Evolutionary conservation across 306 rosid species (phyloP), one percentile per base, ranked within the genome.

Genomic region (Aeschynomene evenia): DNA sequence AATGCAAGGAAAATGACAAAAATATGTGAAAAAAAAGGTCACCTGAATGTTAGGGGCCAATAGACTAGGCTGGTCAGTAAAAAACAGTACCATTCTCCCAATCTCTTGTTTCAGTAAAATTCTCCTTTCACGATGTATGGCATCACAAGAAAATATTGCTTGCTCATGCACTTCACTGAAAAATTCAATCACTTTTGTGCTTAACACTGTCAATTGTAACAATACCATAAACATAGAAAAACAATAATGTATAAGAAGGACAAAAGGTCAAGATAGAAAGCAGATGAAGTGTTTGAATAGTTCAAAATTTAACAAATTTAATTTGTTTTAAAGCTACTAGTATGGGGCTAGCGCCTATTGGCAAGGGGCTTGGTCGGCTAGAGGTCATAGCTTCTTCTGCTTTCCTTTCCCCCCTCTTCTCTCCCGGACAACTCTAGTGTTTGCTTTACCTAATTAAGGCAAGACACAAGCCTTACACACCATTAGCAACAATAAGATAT

Each of bases 21-120:
- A n/a, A n/a, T n/a, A n/a, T n/a, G n/a, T n/a, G 49, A 14, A 51
- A 70, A 62, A 58, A 46, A 76, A 84, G 42, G 39, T 8, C 65
- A 94, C 99, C 97, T 94, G 96, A 83, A 94, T 88, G 82, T 91
- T 94, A 42, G 97, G 97, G 63, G 97, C 96, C 86, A 94, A 81
- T 68, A 94, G 87, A 77, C 97, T 94, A 68, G 97, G 99, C 69
- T 91, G 97, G 76, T 88, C 97, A 19, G 96, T 87, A 83, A 94
- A 91, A 84, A 91, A 94, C 57, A 94, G 77, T 72, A 85, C 98
- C 98, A 94, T 94, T 87, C 97, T 85, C 61, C 96, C 97, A 63
- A 94, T 94, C 86, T 94, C 98, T 83, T 94, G 99, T 88, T 94
- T 94, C 77, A 94, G 73, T 73, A 94, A 86, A 66, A 88, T 94